Conservation (phyloP, 129 eudicot genomes). For the Lonicera japonica region DNA sequence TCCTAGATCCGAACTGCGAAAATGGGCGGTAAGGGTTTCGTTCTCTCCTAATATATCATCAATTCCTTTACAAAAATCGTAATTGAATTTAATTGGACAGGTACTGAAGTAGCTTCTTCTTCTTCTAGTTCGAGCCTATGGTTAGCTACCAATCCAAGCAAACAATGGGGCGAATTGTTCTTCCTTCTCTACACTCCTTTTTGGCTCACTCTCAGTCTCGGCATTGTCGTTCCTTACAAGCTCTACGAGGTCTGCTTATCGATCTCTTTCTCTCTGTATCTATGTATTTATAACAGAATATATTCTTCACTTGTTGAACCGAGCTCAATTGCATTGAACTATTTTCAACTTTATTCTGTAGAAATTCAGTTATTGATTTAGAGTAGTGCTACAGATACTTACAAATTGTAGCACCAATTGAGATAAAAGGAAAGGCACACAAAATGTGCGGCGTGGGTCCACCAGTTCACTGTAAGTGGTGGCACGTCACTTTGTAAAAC, state of each 20-base stretch:
- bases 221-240: slow-evolving; percentile 81
- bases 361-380: too few species aligned
- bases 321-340: neutral
- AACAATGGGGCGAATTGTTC: slow-evolving; percentile 91
- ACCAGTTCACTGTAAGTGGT: too few species aligned
- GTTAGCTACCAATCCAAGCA: slow-evolving; percentile 85
- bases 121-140: slow-evolving; percentile 39
- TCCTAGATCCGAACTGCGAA: slow-evolving; percentile 24
- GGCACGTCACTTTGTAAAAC: too few species aligned
- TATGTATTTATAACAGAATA: too few species aligned
- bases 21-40: slow-evolving; percentile 42
- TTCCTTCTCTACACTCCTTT: slow-evolving; percentile 81
- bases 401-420: too few species aligned
- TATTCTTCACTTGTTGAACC: too few species aligned
- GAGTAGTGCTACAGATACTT: too few species aligned
- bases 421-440: too few species aligned
- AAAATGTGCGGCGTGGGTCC: too few species aligned
- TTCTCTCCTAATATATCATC: neutral
- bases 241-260: slow-evolving; percentile 59
- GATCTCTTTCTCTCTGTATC: neutral
- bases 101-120: slow-evolving; percentile 15
- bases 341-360: too few species aligned
- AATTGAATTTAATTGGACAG: slow-evolving; percentile 23
- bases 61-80: neutral
- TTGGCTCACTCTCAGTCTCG: slow-evolving; percentile 96